Evolutionary conservation across 768 basidiomycete species (phyloP), one percentile per base, ranked within the genome.

Genomic region (Gelatoporia subvermispora): DNA sequence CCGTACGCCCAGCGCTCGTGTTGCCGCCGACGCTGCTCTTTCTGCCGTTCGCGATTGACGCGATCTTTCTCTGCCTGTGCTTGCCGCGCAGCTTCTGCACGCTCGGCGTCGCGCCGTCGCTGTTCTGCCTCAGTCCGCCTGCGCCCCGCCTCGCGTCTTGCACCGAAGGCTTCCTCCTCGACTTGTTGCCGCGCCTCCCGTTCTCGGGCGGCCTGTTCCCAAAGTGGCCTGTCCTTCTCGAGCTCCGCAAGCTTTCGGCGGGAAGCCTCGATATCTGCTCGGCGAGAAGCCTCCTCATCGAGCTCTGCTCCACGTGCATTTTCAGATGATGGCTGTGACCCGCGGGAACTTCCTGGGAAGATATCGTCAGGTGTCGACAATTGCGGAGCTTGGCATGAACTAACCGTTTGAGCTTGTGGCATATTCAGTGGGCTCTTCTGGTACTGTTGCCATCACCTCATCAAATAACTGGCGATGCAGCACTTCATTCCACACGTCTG

Each of bases 221-320:
- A 84, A 9, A 82, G 50, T 0, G 82, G 83, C 17, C 73, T 61
- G 62, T 85, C 83, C 39, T 67, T 69, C 57, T 86, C 83, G 2
- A 87, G 75, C 54, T 87, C 81, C 4, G 77, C 81, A 35, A 85
- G 69, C 58, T 85, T 88, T 36, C 78, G 74, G 37, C 79, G 76
- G 3, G 85, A 84, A 60, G 84, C 81, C 17, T 74, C 79, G 50
- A 87, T 78, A 22, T 67, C 68, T 13, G 71, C 71, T 38, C 59
- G 65, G 43, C 69, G 71, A 3, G 56, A 59, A 11, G 59, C 65
- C 23, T 77, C 74, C 35, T 72, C 64, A 41, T 31, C 28, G 28
- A 31, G 13, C 13, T 31, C 28, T 31, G 28, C 7, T 5, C 28
- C 28, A 31, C 28, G 13, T 31, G 28, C 28, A 13, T 13, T 31